Percentiles rank a stretch among this genome's conserved stretches.
phyloP scores from a whole-genome alignment of 2,329 filamentous ascomycete genomes.

The Bisporella sp. region DNA sequence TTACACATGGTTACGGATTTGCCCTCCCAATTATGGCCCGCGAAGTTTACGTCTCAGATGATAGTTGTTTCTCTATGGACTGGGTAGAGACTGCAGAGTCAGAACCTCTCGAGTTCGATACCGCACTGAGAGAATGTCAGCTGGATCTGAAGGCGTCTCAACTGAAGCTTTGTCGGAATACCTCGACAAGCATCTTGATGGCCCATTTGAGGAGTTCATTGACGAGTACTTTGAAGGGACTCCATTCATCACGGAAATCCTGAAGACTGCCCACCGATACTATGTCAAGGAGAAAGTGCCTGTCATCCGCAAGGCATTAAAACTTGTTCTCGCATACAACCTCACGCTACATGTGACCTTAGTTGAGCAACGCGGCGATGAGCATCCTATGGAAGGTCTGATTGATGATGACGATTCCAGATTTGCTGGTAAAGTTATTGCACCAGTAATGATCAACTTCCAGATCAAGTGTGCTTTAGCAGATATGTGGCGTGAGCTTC shows the following conservation, averaged over 20 bases:
- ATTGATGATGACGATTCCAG: conserved; percentile 82
- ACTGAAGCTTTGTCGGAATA: conserved; percentile 79
- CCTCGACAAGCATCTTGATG: conserved; percentile 89
- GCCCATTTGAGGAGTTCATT: conserved; percentile 86
- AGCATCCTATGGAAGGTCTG: conserved; percentile 70
- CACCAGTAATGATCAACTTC: conserved; percentile 99
- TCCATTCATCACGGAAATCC: conserved; percentile 87
- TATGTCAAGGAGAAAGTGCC: conserved; percentile 82
- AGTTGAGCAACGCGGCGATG: conserved; percentile 81
- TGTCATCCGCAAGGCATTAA: conserved; percentile 90
- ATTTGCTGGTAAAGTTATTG: conserved; percentile 83
- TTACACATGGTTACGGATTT: conserved; percentile 94
- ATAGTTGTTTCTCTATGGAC: conserved; percentile 87
- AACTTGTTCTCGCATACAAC: conserved; percentile 93
- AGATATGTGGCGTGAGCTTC: conserved; percentile 95
- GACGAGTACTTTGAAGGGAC: conserved; percentile 96
- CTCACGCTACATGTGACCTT: conserved; percentile 90
- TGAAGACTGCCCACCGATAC: conserved; percentile 92
- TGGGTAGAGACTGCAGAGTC: conserved; percentile 81
- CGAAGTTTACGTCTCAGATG: conserved; percentile 86
- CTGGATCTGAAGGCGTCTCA: conserved; percentile 82
- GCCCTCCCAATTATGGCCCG: conserved; percentile 88
- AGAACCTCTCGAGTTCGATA: conserved; percentile 77
- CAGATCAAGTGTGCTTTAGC: conserved; percentile 96
- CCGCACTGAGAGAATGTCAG: conserved; percentile 80